These are phyloP conservation scores for Pinus taeda DNA, from an alignment of 75 land plant species.

Conservation along the genomic window DNA sequence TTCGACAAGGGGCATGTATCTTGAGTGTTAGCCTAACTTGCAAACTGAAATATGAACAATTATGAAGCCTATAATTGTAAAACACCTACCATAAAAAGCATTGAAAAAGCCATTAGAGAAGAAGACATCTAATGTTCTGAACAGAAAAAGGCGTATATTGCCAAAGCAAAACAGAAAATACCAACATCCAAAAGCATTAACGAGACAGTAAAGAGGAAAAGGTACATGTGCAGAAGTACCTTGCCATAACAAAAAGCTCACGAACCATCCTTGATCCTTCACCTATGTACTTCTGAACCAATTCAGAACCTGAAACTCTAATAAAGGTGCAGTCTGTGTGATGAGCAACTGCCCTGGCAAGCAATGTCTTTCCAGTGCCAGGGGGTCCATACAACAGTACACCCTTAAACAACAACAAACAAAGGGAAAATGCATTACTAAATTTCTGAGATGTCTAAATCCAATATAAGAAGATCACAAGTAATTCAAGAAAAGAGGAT, in stretches of 20 bases:
- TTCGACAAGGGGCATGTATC: no score
- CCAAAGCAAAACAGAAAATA: no score
- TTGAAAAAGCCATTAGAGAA: no score
- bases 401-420: constrained; percentile 34
- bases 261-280: constrained; percentile 99
- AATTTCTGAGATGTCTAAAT: not conserved
- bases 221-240: constrained; percentile 30
- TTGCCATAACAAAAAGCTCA: constrained; percentile 98
- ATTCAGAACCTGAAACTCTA: constrained; percentile 94
- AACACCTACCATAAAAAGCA: no score
- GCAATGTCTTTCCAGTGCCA: constrained; percentile 83
- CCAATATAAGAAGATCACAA: not conserved
- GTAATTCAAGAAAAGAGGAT: not conserved
- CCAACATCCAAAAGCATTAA: no score
- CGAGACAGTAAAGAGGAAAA: no score
- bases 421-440: not conserved
- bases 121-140: no score
- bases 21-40: no score
- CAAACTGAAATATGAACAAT: no score
- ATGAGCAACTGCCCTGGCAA: constrained; percentile 93
- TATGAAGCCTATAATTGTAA: no score
- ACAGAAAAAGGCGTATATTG: no score
- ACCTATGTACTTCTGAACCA: constrained; percentile 97
- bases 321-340: constrained; percentile 99
- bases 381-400: constrained; percentile 88